Evolutionary conservation across 192 early-diverging fungal species (phyloP).

Genomic region (Phlyctochytrium arcticum): DNA sequence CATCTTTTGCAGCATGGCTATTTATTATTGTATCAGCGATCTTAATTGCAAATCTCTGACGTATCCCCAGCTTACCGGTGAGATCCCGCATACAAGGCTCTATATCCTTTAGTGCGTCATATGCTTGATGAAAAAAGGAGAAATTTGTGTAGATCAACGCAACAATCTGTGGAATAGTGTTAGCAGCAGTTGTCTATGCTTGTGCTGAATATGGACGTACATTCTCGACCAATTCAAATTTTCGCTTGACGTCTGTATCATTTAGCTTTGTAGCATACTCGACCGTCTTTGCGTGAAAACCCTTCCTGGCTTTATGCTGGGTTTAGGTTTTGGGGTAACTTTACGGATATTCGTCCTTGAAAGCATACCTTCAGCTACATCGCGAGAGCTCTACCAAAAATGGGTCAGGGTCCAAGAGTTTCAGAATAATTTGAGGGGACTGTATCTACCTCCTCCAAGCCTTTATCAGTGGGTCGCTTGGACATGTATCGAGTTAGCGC

Average conservation of each 20-base stretch:
- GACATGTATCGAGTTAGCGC: conserved; percentile 58
- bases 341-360: too few relatives aligned
- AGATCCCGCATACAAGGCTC: conserved; percentile 79
- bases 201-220: neutral
- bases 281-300: conserved; percentile 58
- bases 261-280: conserved; percentile 69
- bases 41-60: neutral
- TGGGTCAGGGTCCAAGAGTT: neutral
- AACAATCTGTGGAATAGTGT: conserved; percentile 44
- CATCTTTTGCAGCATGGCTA: conserved; percentile 22
- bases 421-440: neutral
- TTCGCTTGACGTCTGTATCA: conserved; percentile 67
- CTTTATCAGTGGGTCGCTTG: conserved; percentile 55
- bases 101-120: conserved; percentile 70
- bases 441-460: conserved; percentile 44
- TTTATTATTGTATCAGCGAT: neutral
- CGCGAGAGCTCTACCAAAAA: conserved; percentile 28
- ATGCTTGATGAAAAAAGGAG: conserved; percentile 79
- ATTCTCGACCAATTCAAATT: conserved; percentile 59
- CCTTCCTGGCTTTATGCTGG: conserved; percentile 55
- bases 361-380: conserved; percentile 11
- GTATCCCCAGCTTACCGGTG: conserved; percentile 39
- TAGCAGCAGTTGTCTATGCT: neutral
- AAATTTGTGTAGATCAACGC: conserved; percentile 81
- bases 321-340: too few relatives aligned